Evolutionary conservation across 176 grass and related monocot species (phyloP).

Genomic region (Lolium multiflorum): DNA sequence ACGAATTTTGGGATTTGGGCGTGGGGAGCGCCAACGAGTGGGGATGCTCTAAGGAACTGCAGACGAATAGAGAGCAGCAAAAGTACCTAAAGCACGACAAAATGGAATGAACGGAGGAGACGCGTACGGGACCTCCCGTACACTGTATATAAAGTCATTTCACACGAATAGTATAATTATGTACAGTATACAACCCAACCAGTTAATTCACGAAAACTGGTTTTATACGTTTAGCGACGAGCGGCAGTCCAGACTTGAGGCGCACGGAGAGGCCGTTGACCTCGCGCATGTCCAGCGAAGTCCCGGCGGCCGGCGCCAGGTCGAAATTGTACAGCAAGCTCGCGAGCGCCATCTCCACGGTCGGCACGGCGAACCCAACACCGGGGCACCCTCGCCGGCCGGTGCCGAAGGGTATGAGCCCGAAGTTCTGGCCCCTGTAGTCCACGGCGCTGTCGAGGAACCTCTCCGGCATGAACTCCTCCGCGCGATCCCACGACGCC

Average conservation of each 20-base stretch:
- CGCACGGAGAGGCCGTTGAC: constrained; percentile 31
- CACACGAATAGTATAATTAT: too few relatives aligned
- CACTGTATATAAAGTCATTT: too few relatives aligned
- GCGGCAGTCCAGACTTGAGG: constrained; percentile 17
- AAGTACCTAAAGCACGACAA: too few relatives aligned
- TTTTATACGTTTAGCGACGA: constrained; percentile 27
- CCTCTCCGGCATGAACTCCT: constrained; percentile 6
- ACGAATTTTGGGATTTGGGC: too few relatives aligned
- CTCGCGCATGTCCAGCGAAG: constrained; percentile 36
- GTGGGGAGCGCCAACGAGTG: too few relatives aligned
- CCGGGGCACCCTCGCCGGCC: constrained; percentile 14
- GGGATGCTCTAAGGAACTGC: too few relatives aligned
- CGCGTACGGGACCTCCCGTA: too few relatives aligned
- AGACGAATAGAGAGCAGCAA: too few relatives aligned
- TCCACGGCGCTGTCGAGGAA: constrained; percentile 2
- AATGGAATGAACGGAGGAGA: too few relatives aligned
- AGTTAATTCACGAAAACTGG: background rate
- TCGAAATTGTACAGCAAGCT: constrained; percentile 20
- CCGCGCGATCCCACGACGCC: constrained; percentile 3
- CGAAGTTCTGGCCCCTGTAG: constrained; percentile 14
- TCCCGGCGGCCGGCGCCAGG: constrained; percentile 17
- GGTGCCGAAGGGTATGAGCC: constrained; percentile 6
- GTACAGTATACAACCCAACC: background rate
- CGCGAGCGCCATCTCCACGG: constrained; percentile 6
- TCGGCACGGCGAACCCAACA: constrained; percentile 8